These are phyloP conservation scores for Penicillium ochrochloron DNA, from an alignment of 495 filamentous ascomycete genomes.

Conservation along the genomic window DNA sequence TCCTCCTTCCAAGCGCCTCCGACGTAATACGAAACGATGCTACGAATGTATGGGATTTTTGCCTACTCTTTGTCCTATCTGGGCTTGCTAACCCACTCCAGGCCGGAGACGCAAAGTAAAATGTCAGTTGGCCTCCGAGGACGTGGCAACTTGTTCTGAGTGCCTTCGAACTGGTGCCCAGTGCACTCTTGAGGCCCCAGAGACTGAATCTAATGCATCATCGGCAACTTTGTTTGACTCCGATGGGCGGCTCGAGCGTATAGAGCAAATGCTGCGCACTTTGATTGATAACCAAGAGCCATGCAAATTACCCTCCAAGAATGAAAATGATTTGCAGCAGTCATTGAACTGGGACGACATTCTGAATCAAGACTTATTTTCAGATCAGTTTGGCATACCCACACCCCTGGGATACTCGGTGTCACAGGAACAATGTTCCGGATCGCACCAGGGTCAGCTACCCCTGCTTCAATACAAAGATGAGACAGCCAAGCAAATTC, in stretches of 20 bases:
- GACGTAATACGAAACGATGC: not conserved
- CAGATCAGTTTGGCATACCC: not conserved
- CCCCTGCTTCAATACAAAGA: constrained; percentile 2
- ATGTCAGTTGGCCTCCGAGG: not conserved
- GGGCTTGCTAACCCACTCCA: not conserved
- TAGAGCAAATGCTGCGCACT: constrained; percentile 1
- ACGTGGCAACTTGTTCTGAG: constrained; percentile 1
- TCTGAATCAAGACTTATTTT: not conserved
- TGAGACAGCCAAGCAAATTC: not conserved
- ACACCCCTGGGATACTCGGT: not conserved
- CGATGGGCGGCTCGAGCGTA: not conserved
- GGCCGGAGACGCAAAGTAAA: constrained; percentile 2
- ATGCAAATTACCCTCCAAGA: not conserved
- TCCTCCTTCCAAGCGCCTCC: not conserved
- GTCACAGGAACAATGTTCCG: not conserved
- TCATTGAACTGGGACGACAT: not conserved
- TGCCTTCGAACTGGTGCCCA: not conserved
- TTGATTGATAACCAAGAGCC: not conserved
- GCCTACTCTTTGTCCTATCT: not conserved
- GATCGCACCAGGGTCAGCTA: not conserved
- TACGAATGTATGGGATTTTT: not conserved
- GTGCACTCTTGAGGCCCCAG: not conserved
- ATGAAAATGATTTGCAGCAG: not conserved
- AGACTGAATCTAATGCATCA: not conserved
- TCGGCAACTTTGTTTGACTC: not conserved